A percentile compares a stretch with the other conserved stretches of the same genome.
Conservation (phyloP, 1,284 basidiomycete species). For the Sphagnurus paluster region DNA sequence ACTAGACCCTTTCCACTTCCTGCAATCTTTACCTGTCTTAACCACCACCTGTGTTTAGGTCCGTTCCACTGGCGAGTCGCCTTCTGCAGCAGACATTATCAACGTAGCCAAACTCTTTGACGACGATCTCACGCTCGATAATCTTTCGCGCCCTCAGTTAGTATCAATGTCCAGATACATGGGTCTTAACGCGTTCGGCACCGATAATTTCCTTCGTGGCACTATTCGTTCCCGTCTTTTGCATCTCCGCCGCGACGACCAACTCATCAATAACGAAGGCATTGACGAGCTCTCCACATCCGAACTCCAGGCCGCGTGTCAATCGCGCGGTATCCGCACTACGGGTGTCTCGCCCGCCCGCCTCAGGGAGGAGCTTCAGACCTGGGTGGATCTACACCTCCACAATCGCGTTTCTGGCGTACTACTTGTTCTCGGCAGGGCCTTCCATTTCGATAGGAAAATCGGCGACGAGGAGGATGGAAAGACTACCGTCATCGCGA, state of each 20-base stretch:
- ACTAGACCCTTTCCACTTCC: constrained; percentile 11
- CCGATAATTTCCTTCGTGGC: constrained; percentile 97
- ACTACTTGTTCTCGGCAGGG: constrained; percentile 88
- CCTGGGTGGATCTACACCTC: constrained; percentile 94
- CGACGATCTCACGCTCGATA: constrained; percentile 97
- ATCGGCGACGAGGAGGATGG: constrained; percentile 75
- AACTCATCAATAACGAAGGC: constrained; percentile 88
- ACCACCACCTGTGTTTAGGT: constrained; percentile 48
- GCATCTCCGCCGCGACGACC: constrained; percentile 89
- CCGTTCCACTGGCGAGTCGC: constrained; percentile 92
- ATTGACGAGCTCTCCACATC: constrained; percentile 88
- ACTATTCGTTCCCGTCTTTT: constrained; percentile 87
- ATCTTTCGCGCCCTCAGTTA: constrained; percentile 94
- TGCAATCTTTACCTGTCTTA: constrained; percentile 1
- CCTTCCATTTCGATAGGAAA: constrained; percentile 90
- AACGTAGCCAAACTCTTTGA: constrained; percentile 97
- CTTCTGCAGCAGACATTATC: constrained; percentile 86
- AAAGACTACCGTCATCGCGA: constrained; percentile 72
- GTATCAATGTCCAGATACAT: constrained; percentile 98
- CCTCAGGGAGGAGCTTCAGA: constrained; percentile 85
- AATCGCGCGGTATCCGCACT: constrained; percentile 92
- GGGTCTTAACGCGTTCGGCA: constrained; percentile 98
- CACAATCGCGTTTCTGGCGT: constrained; percentile 91
- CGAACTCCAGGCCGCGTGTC: constrained; percentile 92
- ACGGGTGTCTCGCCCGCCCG: constrained; percentile 81